These are phyloP conservation scores for Geosmithia putterillii DNA, from an alignment of 2,329 filamentous ascomycete genomes.

Conservation along the genomic window DNA sequence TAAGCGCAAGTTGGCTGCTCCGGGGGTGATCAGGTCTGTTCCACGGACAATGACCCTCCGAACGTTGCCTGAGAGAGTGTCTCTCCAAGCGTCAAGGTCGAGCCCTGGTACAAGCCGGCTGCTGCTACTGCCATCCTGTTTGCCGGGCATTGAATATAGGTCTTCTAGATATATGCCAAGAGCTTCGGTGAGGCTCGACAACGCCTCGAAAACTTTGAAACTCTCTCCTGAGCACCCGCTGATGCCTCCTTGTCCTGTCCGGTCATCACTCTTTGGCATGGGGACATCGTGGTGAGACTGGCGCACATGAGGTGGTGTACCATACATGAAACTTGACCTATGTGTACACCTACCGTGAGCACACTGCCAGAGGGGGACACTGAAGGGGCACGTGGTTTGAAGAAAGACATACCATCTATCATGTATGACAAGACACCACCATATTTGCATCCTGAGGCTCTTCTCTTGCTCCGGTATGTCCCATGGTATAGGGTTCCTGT, in stretches of 20 bases:
- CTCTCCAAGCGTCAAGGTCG: slow-evolving; percentile 29
- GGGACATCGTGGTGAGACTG: slow-evolving; percentile 35
- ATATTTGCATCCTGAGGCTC: slow-evolving; percentile 35
- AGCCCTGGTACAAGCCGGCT: slow-evolving; percentile 21
- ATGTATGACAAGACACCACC: slow-evolving; percentile 42
- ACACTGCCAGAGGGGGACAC: neutral
- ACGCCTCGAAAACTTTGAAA: slow-evolving; percentile 28
- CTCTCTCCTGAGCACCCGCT: slow-evolving; percentile 9
- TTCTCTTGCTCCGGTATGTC: slow-evolving; percentile 38
- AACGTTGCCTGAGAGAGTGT: slow-evolving; percentile 21
- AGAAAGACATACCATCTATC: slow-evolving; percentile 39
- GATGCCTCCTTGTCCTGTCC: slow-evolving; percentile 11
- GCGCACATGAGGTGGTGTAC: slow-evolving; percentile 16
- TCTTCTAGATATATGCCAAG: slow-evolving; percentile 16
- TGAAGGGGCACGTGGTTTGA: too few relatives aligned
- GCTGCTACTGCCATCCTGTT: slow-evolving; percentile 5
- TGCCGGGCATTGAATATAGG: slow-evolving; percentile 20
- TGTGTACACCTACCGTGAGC: neutral
- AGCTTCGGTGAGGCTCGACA: slow-evolving; percentile 29
- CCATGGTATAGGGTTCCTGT: slow-evolving; percentile 39
- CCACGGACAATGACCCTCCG: slow-evolving; percentile 29
- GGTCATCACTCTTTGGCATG: slow-evolving; percentile 21
- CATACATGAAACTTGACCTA: slow-evolving; percentile 20
- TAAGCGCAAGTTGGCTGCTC: slow-evolving; percentile 37
- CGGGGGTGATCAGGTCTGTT: slow-evolving; percentile 23